Conservation (phyloP, 2,329 filamentous ascomycete genomes). For the Tolypocladium album region DNA sequence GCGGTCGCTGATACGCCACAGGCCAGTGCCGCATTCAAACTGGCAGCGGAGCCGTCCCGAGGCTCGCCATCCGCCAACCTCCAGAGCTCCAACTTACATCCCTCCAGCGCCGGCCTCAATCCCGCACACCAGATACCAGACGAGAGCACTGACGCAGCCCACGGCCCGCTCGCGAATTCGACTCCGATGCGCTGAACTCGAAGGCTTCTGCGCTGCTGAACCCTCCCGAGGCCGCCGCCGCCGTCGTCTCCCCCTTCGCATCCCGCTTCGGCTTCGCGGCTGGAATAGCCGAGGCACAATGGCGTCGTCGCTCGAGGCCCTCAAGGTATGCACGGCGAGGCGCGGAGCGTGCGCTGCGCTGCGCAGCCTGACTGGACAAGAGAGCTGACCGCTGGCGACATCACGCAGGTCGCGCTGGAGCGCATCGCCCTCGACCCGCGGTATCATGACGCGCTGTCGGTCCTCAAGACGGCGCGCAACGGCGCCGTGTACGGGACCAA, state of each 20-base stretch:
- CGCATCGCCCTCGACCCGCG: constrained; percentile 69
- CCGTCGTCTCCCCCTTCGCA: background rate
- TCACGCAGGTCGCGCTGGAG: constrained; percentile 55
- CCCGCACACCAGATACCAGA: background rate
- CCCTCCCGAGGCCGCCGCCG: background rate
- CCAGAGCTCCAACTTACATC: background rate
- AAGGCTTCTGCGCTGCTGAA: background rate
- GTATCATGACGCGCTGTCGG: constrained; percentile 73
- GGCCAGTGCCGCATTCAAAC: background rate
- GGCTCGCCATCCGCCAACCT: background rate
- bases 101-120: background rate
- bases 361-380: background rate
- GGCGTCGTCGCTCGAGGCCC: constrained; percentile 9
- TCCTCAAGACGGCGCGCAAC: constrained; percentile 92
- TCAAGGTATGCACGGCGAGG: constrained; percentile 11
- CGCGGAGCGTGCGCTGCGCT: background rate
- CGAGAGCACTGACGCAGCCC: background rate
- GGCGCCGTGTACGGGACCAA: constrained; percentile 94
- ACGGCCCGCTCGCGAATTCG: background rate
- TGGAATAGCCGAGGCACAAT: constrained; percentile 8
- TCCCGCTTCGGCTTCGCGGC: background rate
- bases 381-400: background rate
- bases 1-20: background rate
- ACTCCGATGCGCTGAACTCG: background rate
- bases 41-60: background rate